These are phyloP conservation scores for Lentithecium fluviatile DNA, from an alignment of 495 filamentous ascomycete species.

Conservation along the genomic window DNA sequence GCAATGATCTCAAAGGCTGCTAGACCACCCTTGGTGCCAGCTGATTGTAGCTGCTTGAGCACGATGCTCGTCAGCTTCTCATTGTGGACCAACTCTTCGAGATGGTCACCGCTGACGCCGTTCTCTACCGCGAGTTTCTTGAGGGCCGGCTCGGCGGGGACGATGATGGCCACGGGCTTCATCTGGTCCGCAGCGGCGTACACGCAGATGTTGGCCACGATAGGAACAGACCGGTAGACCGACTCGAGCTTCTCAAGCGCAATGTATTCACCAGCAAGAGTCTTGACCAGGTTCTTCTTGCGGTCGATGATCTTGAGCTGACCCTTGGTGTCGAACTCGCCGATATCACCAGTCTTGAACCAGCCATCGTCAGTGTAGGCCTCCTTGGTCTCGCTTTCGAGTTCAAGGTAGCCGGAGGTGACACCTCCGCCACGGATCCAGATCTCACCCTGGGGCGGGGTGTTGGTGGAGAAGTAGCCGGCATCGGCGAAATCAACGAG, in stretches of 20 bases:
- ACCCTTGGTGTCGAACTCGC: slow-evolving; percentile 80
- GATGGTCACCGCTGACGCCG: slow-evolving; percentile 63
- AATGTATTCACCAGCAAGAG: slow-evolving; percentile 94
- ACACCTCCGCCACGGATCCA: slow-evolving; percentile 84
- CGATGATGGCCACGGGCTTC: slow-evolving; percentile 92
- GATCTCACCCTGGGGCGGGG: slow-evolving; percentile 91
- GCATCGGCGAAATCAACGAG: slow-evolving; percentile 94
- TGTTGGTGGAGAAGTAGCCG: slow-evolving; percentile 82
- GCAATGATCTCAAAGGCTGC: slow-evolving; percentile 87
- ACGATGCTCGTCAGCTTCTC: slow-evolving; percentile 76
- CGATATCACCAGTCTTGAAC: slow-evolving; percentile 96
- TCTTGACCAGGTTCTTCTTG: slow-evolving; percentile 99
- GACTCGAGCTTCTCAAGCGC: slow-evolving; percentile 98
- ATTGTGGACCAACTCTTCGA: slow-evolving; percentile 81
- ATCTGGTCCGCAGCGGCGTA: slow-evolving; percentile 77
- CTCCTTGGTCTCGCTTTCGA: slow-evolving; percentile 79
- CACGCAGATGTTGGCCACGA: slow-evolving; percentile 94
- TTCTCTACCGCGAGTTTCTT: slow-evolving; percentile 78
- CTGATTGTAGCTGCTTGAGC: slow-evolving; percentile 76
- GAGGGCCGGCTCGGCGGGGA: slow-evolving; percentile 78
- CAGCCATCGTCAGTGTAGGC: slow-evolving; percentile 75
- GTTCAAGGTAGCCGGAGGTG: slow-evolving; percentile 71
- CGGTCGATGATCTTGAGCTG: slow-evolving; percentile 89
- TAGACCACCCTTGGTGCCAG: slow-evolving; percentile 73
- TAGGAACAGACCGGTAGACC: slow-evolving; percentile 77